Base-by-base conservation (phyloP, 371 early-diverging fungal genomes). In the Capillidium rhysosporum region DNA sequence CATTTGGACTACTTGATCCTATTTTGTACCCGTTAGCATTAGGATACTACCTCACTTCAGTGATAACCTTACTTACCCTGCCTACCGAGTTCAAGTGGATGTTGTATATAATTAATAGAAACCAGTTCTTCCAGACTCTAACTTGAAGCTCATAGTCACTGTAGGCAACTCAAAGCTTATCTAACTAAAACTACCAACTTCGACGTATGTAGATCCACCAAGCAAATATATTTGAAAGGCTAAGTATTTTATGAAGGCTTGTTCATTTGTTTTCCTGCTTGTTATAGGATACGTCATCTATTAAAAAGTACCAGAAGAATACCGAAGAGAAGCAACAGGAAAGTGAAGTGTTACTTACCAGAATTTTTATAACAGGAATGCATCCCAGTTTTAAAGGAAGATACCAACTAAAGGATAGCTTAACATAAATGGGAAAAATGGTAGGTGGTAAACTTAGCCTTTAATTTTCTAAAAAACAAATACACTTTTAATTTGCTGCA, bases 91-190 rank as follows among this genome's bases (percentile, higher is more conserved):
- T 88, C 44, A 54, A 73, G 4, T 71, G 80, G 49, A 82, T 90
- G 0, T 66, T 95, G 56, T 73, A 76, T 38, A 77, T 78, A 18
- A 90, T 93, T 57, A 89, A 92, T 49, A 68, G 72, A n/a, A 71
- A 80, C 56, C 83, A 84, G 49, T 64, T 95, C 20, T 62, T 95
- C 59, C 86, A 89, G 55, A 77, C 85, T 5, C 67, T 92, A 12
- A 75, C 86, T 0, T 76, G 82, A 45, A 87, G 84, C 34, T 74
- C 86, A 30, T 83, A 0, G 89, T 88, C 1, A 88, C 88, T 0
- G 67, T 95, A 55, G 91, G 87, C 0, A 80, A 84, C 65, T 72
- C 92, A 24, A 78, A 84, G 49, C 74, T 73, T 20, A 92, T 86
- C 57, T 95, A 48, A 72, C 79, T 21, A 82, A 56, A 65, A 73